Percentiles rank a stretch among this genome's conserved stretches.
Evolutionary conservation across 352 stramenopile genomes (phyloP).

Genomic region (Globisporangium alternatum): DNA sequence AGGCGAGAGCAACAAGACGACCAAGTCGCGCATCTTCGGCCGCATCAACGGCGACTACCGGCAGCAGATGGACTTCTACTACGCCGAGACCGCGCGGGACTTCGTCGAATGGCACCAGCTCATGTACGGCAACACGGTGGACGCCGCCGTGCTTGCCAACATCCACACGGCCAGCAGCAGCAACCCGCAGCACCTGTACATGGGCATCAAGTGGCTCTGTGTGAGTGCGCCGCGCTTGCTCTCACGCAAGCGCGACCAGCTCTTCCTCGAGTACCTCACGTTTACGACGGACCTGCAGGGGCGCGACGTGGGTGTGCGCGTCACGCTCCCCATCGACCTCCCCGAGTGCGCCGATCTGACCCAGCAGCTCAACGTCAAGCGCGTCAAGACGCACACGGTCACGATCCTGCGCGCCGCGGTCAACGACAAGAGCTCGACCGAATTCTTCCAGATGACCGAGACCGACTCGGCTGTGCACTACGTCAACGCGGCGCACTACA

Average conservation of each 20-base stretch:
- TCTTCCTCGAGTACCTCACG: constrained; percentile 76
- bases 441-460: constrained; percentile 62
- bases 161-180: constrained; percentile 51
- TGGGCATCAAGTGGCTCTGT: constrained; percentile 84
- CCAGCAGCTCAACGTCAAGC: constrained; percentile 47
- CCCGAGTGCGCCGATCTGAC: constrained; percentile 56
- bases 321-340: constrained; percentile 59
- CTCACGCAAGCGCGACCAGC: constrained; percentile 62
- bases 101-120: constrained; percentile 71
- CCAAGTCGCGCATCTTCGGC: constrained; percentile 55
- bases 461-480: constrained; percentile 31
- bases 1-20: constrained; percentile 1
- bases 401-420: constrained; percentile 40
- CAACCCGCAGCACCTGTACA: constrained; percentile 42
- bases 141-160: constrained; percentile 67
- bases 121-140: constrained; percentile 59
- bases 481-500: constrained; percentile 29
- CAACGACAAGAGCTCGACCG: constrained; percentile 36
- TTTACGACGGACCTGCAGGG: constrained; percentile 56
- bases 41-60: constrained; percentile 59
- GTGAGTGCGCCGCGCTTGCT: constrained; percentile 49
- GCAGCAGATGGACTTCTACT: constrained; percentile 68
- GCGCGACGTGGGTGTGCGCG: constrained; percentile 65
- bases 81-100: constrained; percentile 47
- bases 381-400: constrained; percentile 51